Evolutionary conservation across 2,329 filamentous ascomycete species (phyloP).

Genomic region (Eutypella sp.): DNA sequence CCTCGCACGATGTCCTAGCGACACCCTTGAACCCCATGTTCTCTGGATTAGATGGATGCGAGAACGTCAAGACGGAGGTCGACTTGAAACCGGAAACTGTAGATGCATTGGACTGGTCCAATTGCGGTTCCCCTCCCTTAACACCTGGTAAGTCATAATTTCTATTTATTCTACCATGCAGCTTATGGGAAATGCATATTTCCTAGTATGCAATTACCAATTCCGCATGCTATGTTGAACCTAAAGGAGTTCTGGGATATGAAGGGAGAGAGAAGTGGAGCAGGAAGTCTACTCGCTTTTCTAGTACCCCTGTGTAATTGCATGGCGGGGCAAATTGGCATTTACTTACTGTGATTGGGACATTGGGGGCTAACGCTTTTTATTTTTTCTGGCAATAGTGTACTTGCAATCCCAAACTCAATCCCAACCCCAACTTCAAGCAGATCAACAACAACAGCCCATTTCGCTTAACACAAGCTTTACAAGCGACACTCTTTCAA

Average conservation of each 20-base stretch:
- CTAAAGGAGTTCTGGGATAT: neutral
- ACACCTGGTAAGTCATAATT: constrained; percentile 72
- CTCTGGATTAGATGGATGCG: constrained; percentile 63
- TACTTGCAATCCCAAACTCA: constrained; percentile 36
- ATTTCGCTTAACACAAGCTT: constrained; percentile 59
- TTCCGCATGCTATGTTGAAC: too few relatives aligned
- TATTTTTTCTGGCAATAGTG: constrained; percentile 18
- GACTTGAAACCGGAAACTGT: constrained; percentile 69
- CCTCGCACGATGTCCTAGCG: constrained; percentile 63
- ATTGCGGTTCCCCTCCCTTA: constrained; percentile 75
- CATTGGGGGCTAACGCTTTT: constrained; percentile 17
- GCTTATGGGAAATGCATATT: neutral
- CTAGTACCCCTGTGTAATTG: neutral
- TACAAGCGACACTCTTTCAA: constrained; percentile 66
- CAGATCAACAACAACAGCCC: constrained; percentile 24
- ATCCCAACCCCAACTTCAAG: constrained; percentile 33
- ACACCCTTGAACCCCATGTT: constrained; percentile 81
- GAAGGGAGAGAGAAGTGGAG: neutral
- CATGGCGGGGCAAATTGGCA: constrained; percentile 6
- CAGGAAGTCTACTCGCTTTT: neutral
- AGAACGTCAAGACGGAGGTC: constrained; percentile 65
- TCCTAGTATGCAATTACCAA: neutral
- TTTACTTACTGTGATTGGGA: constrained; percentile 31
- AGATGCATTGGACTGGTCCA: constrained; percentile 69
- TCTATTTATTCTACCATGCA: constrained; percentile 4